Evolutionary conservation across 2,329 filamentous ascomycete species (phyloP), one percentile per base, ranked within the genome.

Genomic region (Penicillium sclerotigenum): DNA sequence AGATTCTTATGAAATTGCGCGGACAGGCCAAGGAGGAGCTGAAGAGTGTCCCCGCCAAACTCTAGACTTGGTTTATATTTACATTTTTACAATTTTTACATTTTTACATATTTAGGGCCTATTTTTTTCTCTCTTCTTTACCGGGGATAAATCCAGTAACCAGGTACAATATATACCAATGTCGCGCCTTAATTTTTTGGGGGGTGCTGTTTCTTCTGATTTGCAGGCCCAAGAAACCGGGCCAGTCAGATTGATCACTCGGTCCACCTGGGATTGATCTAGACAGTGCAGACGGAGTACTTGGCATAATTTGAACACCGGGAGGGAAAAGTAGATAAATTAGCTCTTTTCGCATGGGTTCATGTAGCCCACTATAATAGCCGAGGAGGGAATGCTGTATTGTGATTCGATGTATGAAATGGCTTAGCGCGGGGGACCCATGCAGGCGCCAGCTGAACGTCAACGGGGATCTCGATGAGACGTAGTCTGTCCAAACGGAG

Each of bases 1-100:
- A 80, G 66, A 79, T 78, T 47, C 56, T 78, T 50, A 71, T 71
- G 54, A 60, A 65, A 28, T 61, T 78, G 57, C 73, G 76, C 41
- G 76, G 77, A 1, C 70, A 65, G 57, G 75, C 74, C 6, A 71
- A 68, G 52, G 61, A 66, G 56, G 75, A 77, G 64, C 81, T 68
- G 60, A 64, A 64, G 59, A 52, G 53, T 58, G 59, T 55, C 47
- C 58, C 59, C 28, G 66, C 70, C 29, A 73, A 65, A 56, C 65
- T 73, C 42, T 73, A 70, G 56, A 40, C 4, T 31, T 20, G 18
- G 20, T 54, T 20, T 43, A 47, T 52, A 38, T 40, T 45, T n/a
- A n/a, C n/a, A n/a, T n/a, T n/a, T n/a, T n/a, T n/a, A n/a, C n/a
- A n/a, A 36, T 29, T 31, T 22, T 26, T 20, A n/a, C n/a, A n/a